These are phyloP conservation scores for Cladophialophora chaetospira DNA, from an alignment of 2,329 filamentous ascomycete species.

Conservation along the genomic window DNA sequence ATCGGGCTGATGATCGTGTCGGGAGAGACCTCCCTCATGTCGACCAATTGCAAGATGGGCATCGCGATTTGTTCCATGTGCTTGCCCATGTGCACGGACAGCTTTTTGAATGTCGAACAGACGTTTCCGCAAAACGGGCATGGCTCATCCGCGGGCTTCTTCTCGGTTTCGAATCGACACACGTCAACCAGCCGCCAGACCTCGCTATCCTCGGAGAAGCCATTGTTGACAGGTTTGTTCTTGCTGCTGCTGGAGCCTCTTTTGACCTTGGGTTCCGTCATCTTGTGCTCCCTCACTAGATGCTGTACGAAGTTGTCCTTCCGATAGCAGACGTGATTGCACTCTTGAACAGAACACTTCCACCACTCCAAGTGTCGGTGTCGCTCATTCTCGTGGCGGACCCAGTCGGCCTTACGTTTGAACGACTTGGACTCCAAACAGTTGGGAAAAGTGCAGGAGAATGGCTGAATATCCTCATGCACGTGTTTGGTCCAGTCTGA, in stretches of 20 bases:
- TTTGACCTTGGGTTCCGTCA: constrained; percentile 77
- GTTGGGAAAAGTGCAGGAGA: constrained; percentile 84
- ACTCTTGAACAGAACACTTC: constrained; percentile 80
- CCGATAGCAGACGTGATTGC: constrained; percentile 78
- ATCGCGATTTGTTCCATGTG: constrained; percentile 93
- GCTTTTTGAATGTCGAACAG: constrained; percentile 85
- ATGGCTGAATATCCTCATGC: constrained; percentile 89
- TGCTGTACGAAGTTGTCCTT: constrained; percentile 94
- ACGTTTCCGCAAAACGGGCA: constrained; percentile 84
- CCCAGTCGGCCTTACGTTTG: constrained; percentile 95
- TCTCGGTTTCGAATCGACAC: constrained; percentile 71
- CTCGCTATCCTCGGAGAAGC: constrained; percentile 54
- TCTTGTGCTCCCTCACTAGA: constrained; percentile 87
- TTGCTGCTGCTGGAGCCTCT: constrained; percentile 69
- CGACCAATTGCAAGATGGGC: constrained; percentile 65
- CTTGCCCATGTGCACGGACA: constrained; percentile 89
- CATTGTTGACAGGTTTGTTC: constrained; percentile 40
- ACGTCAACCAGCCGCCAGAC: constrained; percentile 77
- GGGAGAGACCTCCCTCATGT: constrained; percentile 43
- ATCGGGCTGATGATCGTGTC: constrained; percentile 70
- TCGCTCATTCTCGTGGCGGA: constrained; percentile 88
- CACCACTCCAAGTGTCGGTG: constrained; percentile 91
- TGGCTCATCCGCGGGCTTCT: constrained; percentile 70
- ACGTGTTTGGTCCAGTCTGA: constrained; percentile 98
- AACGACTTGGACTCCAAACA: constrained; percentile 88